These are phyloP conservation scores for Yamadazyma tumulicola DNA, from an alignment of 805 yeast genomes.

Conservation along the genomic window DNA sequence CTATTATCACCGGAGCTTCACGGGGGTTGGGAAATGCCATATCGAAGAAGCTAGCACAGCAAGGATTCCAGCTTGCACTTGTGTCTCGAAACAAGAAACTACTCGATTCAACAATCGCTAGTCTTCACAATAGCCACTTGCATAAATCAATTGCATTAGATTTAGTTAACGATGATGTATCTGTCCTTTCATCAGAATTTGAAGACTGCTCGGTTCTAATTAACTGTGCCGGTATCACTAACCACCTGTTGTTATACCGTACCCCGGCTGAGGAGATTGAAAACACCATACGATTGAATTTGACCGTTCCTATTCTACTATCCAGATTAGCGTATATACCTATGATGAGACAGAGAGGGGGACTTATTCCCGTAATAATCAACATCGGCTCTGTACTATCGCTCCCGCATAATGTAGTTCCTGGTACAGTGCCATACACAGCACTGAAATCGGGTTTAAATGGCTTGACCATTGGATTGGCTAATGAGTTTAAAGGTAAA, in stretches of 20 bases:
- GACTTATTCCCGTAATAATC: conserved; percentile 41
- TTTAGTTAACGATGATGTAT: conserved; percentile 8
- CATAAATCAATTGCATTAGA: conserved; percentile 13
- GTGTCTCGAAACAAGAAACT: conserved; percentile 32
- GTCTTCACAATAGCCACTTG: conserved; percentile 5
- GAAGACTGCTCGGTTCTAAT: conserved; percentile 36
- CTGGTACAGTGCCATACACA: conserved; percentile 65
- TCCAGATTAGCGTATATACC: conserved; percentile 49
- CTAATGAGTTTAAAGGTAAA: conserved; percentile 53
- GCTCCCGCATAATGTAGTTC: conserved; percentile 24
- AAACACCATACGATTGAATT: conserved; percentile 50
- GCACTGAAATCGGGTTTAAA: conserved; percentile 70
- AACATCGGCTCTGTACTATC: conserved; percentile 69
- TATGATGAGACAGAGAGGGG: conserved; percentile 39
- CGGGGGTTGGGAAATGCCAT: conserved; percentile 35
- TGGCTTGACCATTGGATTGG: conserved; percentile 58
- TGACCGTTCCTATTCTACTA: conserved; percentile 58
- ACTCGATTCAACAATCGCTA: conserved; percentile 19
- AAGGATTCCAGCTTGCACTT: conserved; percentile 30
- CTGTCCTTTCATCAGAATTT: conserved; percentile 3
- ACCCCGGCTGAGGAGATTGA: conserved; percentile 41
- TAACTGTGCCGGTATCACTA: conserved; percentile 69
- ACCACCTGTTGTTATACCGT: conserved; percentile 46
- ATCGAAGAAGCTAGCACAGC: conserved; percentile 21
- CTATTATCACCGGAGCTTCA: conserved; percentile 41